These are phyloP conservation scores for Epichloe coenophiala DNA, from an alignment of 2,329 filamentous ascomycete species.

Conservation along the genomic window DNA sequence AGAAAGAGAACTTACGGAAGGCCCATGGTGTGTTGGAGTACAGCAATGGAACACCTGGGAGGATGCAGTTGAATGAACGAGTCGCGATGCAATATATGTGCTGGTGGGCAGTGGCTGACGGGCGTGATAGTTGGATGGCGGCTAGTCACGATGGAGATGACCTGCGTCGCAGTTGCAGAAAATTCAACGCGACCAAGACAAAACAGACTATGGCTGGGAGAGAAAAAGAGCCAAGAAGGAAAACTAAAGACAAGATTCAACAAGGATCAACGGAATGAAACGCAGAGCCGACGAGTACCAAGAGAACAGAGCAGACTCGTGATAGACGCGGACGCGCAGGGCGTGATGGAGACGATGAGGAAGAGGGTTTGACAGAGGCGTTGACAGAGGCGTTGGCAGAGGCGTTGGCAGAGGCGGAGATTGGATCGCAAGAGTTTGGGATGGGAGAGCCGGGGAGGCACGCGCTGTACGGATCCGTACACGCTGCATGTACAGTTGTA, in stretches of 20 bases:
- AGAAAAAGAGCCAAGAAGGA: background rate
- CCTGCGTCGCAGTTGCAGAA: background rate
- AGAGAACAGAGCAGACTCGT: background rate
- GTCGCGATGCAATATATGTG: background rate
- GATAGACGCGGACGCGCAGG: background rate
- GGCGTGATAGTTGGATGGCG: background rate
- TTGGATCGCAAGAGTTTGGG: background rate
- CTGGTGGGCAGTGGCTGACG: background rate
- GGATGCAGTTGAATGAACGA: background rate
- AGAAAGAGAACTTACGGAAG: slow-evolving; percentile 30
- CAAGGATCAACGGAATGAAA: background rate
- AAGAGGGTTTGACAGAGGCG: background rate
- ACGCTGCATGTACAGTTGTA: too few species aligned
- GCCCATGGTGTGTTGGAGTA: slow-evolving; percentile 23
- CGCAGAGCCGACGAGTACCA: background rate
- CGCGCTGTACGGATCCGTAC: background rate
- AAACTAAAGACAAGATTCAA: background rate
- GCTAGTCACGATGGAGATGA: background rate
- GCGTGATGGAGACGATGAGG: background rate
- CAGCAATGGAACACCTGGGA: background rate
- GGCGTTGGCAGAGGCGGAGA: background rate
- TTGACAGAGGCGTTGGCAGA: background rate
- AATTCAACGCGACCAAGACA: background rate
- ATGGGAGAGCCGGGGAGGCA: background rate
- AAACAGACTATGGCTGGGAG: background rate